Conservation (phyloP, 768 basidiomycete species). For the Xerocomus brunneocitrinus region DNA sequence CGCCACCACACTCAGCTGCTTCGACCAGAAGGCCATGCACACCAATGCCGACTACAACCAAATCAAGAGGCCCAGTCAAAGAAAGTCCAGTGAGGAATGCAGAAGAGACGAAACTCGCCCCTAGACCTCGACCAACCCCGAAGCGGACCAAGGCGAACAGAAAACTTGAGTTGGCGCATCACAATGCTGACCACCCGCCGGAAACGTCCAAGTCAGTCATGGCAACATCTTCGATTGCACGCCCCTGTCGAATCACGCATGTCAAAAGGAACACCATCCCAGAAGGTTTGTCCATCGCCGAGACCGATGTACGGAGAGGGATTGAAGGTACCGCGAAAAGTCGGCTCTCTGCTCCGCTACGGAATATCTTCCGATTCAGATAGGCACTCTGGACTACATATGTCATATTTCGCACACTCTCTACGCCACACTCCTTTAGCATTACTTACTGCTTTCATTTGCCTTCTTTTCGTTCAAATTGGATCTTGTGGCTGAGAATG, state of each 20-base stretch:
- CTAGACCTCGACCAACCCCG: slow-evolving; percentile 12
- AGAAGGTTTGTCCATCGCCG: slow-evolving; percentile 7
- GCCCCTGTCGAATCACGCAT: slow-evolving; percentile 12
- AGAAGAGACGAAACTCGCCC: slow-evolving; percentile 9
- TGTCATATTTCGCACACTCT: slow-evolving; percentile 9
- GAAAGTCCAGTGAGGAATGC: slow-evolving; percentile 3
- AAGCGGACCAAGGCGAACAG: slow-evolving; percentile 12
- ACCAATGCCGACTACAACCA: slow-evolving; percentile 3
- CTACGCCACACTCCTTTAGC: slow-evolving; percentile 7
- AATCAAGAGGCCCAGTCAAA: background rate
- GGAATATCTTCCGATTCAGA: slow-evolving; percentile 32
- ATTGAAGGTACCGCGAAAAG: slow-evolving; percentile 24
- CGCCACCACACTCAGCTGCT: slow-evolving; percentile 2
- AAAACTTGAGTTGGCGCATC: slow-evolving; percentile 1
- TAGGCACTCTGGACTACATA: slow-evolving; percentile 3
- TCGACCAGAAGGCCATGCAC: slow-evolving; percentile 11
- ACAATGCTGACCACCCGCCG: background rate
- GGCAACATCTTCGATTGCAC: slow-evolving; percentile 7
- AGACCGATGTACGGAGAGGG: slow-evolving; percentile 20
- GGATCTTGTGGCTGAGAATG: background rate
- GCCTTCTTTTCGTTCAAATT: background rate
- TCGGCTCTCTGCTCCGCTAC: slow-evolving; percentile 26
- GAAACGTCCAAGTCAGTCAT: slow-evolving; percentile 4
- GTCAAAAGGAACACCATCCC: slow-evolving; percentile 14
- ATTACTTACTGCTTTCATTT: background rate